Base-by-base conservation (phyloP, 179 eudicot species). In the Patellifolia procumbens region DNA sequence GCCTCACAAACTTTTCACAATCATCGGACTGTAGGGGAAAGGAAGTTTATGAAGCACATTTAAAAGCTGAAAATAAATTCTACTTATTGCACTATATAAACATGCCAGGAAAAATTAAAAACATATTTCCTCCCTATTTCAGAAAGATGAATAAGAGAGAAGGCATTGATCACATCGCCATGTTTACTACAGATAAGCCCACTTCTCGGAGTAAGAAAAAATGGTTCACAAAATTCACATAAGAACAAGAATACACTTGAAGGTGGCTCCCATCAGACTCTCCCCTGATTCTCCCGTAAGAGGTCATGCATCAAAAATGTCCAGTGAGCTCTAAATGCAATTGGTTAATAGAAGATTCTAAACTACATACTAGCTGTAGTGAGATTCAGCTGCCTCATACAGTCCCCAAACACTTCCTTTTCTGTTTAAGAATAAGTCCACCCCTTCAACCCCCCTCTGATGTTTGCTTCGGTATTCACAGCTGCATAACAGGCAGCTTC, bases 1-100 rank as follows among this genome's bases (percentile, higher is more conserved):
- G 99, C 97, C 80, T 95, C 97, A 85, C 91, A 95, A 76, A 95
- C 97, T 82, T 90, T 83, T 95, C 99, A 87, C 99, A 95, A 78
- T 91, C 93, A 79, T 93, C 97, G 29, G 89, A 65, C 99, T 95
- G 97, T 82, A 81, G 76, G 78, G 77, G 19, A 66, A 80, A 68
- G 32, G 39, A 20, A 55, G 51, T 43, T 53, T 34, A 69, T 29
- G 48, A 31, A 64, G 9, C 42, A 5, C 39, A 37, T 37, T 37
- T 2, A 3, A 22, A 53, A n/a, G n/a, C 19, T 34, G 61, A 60
- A 26, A 72, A 17, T 64, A 72, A 10, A 58, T n/a, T 24, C 8
- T 5, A 37, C 3, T 28, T 32, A 70, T 49, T 62, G 39, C 39
- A 37, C 39, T 52, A 17, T n/a, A n/a, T 29, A 26, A 51, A 71